A percentile compares a stretch with the other conserved stretches of the same genome.
Conservation (phyloP, 2,329 filamentous ascomycete genomes). For the Rhytidhysteron rufulum region DNA sequence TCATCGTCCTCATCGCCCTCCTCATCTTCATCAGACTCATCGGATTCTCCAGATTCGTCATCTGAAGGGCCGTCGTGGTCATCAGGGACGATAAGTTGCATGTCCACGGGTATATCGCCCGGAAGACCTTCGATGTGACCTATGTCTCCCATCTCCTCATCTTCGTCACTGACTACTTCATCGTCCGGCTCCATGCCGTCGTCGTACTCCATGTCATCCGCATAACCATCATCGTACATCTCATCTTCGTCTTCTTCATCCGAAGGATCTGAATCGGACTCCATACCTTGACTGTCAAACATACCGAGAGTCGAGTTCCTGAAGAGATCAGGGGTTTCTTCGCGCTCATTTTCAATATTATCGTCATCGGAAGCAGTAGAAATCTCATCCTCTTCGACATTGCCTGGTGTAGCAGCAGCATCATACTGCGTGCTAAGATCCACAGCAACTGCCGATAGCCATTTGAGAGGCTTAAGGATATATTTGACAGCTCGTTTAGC, state of each 20-base stretch:
- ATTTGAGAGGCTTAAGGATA: constrained; percentile 83
- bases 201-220: constrained; percentile 88
- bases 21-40: constrained; percentile 51
- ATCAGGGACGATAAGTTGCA: constrained; percentile 90
- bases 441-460: constrained; percentile 82
- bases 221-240: constrained; percentile 90
- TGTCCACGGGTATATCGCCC: constrained; percentile 60
- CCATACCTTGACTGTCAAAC: constrained; percentile 80
- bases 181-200: constrained; percentile 76
- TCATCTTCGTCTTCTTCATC: constrained; percentile 65
- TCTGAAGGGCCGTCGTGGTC: too few species aligned
- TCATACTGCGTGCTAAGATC: constrained; percentile 78
- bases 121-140: constrained; percentile 64
- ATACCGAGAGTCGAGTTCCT: constrained; percentile 94
- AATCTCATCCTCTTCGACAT: constrained; percentile 77
- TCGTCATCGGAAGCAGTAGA: constrained; percentile 87
- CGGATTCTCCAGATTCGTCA: constrained; percentile 57
- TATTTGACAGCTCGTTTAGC: constrained; percentile 95
- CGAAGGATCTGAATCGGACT: constrained; percentile 71
- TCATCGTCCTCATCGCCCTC: constrained; percentile 56
- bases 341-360: constrained; percentile 69
- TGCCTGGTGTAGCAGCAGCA: constrained; percentile 62
- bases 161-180: constrained; percentile 83
- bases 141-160: constrained; percentile 76
- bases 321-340: constrained; percentile 92